phyloP scores from a whole-genome alignment of 2,329 filamentous ascomycete species.

The Fusarium sp. region DNA sequence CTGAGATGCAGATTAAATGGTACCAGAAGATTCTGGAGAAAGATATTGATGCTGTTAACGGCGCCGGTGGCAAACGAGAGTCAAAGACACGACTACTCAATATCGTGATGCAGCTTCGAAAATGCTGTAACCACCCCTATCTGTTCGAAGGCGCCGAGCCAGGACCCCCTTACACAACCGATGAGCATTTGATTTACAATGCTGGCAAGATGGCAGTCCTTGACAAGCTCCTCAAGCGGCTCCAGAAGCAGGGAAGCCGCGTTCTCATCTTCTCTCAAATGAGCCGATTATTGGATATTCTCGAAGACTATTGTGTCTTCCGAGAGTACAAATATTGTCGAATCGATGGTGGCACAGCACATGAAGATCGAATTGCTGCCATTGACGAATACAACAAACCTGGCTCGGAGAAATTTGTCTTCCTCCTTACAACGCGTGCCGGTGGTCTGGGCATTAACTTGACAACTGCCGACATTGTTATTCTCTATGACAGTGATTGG shows the following conservation, averaged over 20 bases:
- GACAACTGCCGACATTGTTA: constrained; percentile 93
- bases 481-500: constrained; percentile 98
- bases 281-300: constrained; percentile 95
- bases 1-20: constrained; percentile 99
- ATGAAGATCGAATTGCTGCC: constrained; percentile 96
- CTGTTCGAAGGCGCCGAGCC: constrained; percentile 97
- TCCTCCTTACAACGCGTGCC: constrained; percentile 92
- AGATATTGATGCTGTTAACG: constrained; percentile 98
- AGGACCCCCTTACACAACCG: constrained; percentile 96
- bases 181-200: constrained; percentile 94
- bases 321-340: constrained; percentile 94
- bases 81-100: constrained; percentile 97
- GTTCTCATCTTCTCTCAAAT: constrained; percentile 99
- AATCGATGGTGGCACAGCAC: constrained; percentile 95
- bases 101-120: constrained; percentile 99
- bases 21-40: constrained; percentile 99
- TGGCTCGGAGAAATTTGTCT: constrained; percentile 95
- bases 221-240: constrained; percentile 86
- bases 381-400: constrained; percentile 99
- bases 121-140: constrained; percentile 99
- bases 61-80: constrained; percentile 93
- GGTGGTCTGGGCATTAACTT: constrained; percentile 97
- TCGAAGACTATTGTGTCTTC: constrained; percentile 98
- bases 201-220: constrained; percentile 97
- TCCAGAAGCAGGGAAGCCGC: constrained; percentile 87